Percentiles rank a stretch among this genome's conserved stretches.
phyloP scores from a whole-genome alignment of 2,329 filamentous ascomycete genomes.

The Trichoderma cornu-damae region DNA sequence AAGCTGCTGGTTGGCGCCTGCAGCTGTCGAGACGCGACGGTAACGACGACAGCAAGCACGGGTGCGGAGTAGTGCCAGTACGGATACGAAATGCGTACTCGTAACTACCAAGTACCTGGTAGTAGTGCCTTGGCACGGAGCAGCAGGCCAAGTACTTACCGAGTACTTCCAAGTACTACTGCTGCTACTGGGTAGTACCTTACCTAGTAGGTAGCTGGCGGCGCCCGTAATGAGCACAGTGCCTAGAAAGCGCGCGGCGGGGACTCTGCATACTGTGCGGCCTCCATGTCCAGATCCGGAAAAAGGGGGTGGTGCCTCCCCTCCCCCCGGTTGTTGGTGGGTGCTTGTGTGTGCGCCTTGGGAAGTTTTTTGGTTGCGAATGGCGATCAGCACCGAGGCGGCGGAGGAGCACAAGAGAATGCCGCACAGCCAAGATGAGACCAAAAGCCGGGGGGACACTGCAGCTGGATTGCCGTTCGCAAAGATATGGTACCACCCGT shows the following conservation, averaged over 20 bases:
- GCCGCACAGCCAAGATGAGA: not conserved
- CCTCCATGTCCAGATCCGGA: slow-evolving; percentile 6
- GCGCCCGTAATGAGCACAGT: not conserved
- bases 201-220: not conserved
- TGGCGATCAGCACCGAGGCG: not conserved
- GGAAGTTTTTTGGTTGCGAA: not conserved
- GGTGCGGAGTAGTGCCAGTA: no score
- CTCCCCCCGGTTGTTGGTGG: not conserved
- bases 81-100: no score
- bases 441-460: no score
- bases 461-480: no score
- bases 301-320: slow-evolving; percentile 14
- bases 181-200: not conserved
- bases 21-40: not conserved
- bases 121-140: not conserved
- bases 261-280: not conserved
- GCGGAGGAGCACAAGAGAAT: not conserved
- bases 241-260: not conserved
- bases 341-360: not conserved
- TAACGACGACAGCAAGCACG: not conserved
- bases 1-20: not conserved
- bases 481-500: no score
- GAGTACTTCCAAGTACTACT: no score
- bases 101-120: no score
- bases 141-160: no score